Conservation (phyloP, 345 rosid genomes). For the Camelina laxa region DNA sequence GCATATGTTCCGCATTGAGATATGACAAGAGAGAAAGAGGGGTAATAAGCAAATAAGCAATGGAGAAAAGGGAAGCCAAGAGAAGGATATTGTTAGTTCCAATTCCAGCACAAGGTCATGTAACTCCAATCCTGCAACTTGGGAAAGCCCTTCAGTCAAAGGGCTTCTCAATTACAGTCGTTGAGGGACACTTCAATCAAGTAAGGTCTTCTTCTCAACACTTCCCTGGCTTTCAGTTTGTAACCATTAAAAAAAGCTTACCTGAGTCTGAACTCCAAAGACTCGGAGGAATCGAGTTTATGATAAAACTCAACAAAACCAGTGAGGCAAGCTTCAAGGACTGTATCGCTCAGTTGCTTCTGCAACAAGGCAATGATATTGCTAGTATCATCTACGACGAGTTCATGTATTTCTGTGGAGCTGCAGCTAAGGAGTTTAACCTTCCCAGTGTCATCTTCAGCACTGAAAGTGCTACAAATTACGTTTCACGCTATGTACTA, state of each 20-base stretch:
- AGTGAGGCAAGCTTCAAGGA: constrained; percentile 45
- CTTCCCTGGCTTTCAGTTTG: constrained; percentile 41
- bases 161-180: constrained; percentile 62
- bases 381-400: constrained; percentile 51
- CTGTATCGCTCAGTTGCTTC: constrained; percentile 8
- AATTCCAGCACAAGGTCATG: constrained; percentile 60
- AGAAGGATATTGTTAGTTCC: constrained; percentile 55
- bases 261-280: constrained; percentile 22
- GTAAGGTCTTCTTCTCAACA: constrained; percentile 30
- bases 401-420: constrained; percentile 29
- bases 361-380: constrained; percentile 30
- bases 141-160: constrained; percentile 53
- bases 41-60: neutral
- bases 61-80: constrained; percentile 2
- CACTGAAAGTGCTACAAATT: constrained; percentile 4
- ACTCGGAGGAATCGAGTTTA: constrained; percentile 21
- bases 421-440: neutral
- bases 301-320: constrained; percentile 46
- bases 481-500: no score
- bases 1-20: no score
- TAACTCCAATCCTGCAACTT: constrained; percentile 67
- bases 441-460: constrained; percentile 18
- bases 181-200: constrained; percentile 42
- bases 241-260: constrained; percentile 46
- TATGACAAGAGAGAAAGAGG: neutral